Evolutionary conservation across 2,329 filamentous ascomycete genomes (phyloP), one percentile per base, ranked within the genome.

Genomic region (Chlorencoelia australis): DNA sequence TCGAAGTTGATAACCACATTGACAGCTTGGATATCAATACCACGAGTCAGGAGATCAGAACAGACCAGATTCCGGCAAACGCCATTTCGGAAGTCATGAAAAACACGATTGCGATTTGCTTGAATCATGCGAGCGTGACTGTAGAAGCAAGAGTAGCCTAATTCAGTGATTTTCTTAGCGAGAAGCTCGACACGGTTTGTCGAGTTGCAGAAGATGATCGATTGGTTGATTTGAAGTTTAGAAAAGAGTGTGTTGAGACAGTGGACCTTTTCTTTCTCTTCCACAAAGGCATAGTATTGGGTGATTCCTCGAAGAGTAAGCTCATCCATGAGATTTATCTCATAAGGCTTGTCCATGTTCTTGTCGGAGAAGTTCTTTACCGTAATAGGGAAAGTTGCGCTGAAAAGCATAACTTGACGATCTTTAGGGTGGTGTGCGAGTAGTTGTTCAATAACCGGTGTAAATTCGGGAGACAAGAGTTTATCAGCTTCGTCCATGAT

Each of bases 1-100:
- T 98, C 91, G 56, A 98, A 98, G 68, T 98, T 98, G 75, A 98
- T 98, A 58, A 98, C 91, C 37, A 98, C 91, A 53, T 98, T 98
- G 56, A 98, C 91, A 36, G 91, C 91, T 63, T 98, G 91, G 48
- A 98, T 98, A 65, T 98, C 91, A 55, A 98, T 98, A 77, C 91
- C 91, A 64, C 91, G 88, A 46, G 91, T 98, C 46, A 98, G 74
- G 25, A 98, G 71, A 65, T 98, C 91, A 2, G 93, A 98, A 65
- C 91, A 98, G 45, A 98, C 91, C 24, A 98, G 76, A 60, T 98
- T 98, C 54, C 91, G 86, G 68, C 89, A 96, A 35, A 94, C 88
- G 40, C 91, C 91, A 54, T 95, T 95, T 50, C 91, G 82, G 71
- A 98, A 98, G 60, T 98, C 93, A 65, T 98, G 91, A 69, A 98